Evolutionary conservation across 495 filamentous ascomycete species (phyloP).

Genomic region (Xylaria nigripes): DNA sequence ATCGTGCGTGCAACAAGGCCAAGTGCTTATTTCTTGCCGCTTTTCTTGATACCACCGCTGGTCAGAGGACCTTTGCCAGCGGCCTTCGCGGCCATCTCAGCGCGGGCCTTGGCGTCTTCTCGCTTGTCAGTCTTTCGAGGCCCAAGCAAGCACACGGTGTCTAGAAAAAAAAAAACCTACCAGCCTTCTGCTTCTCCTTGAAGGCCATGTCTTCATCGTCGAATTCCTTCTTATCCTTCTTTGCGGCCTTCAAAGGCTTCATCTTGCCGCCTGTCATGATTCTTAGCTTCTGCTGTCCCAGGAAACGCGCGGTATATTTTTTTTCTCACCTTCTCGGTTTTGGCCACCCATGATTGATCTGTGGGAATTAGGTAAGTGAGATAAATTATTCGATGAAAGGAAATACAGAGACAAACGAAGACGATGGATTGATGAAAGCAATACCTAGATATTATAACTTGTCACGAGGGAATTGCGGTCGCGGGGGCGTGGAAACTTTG

Average conservation of each 20-base stretch:
- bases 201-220: slow-evolving; percentile 72
- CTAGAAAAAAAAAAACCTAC: slow-evolving; percentile 35
- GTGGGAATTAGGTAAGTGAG: not conserved
- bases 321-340: slow-evolving; percentile 55
- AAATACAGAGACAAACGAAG: not conserved
- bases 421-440: not conserved
- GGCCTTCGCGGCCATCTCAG: slow-evolving; percentile 60
- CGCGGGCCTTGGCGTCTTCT: slow-evolving; percentile 68
- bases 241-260: slow-evolving; percentile 74
- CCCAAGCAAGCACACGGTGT: not conserved
- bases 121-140: slow-evolving; percentile 9
- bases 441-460: not conserved
- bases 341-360: slow-evolving; percentile 50
- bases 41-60: slow-evolving; percentile 79
- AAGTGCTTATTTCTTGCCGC: slow-evolving; percentile 66
- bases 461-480: slow-evolving; percentile 3
- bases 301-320: not conserved
- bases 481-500: slow-evolving; percentile 9
- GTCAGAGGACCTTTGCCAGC: slow-evolving; percentile 54
- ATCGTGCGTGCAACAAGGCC: slow-evolving; percentile 19
- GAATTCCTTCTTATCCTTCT: slow-evolving; percentile 66
- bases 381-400: not conserved
- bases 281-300: slow-evolving; percentile 13
- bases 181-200: slow-evolving; percentile 64
- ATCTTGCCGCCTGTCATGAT: slow-evolving; percentile 62